phyloP scores from a whole-genome alignment of 1,139 yeast genomes.

The Geotrichum phurueaensis region DNA sequence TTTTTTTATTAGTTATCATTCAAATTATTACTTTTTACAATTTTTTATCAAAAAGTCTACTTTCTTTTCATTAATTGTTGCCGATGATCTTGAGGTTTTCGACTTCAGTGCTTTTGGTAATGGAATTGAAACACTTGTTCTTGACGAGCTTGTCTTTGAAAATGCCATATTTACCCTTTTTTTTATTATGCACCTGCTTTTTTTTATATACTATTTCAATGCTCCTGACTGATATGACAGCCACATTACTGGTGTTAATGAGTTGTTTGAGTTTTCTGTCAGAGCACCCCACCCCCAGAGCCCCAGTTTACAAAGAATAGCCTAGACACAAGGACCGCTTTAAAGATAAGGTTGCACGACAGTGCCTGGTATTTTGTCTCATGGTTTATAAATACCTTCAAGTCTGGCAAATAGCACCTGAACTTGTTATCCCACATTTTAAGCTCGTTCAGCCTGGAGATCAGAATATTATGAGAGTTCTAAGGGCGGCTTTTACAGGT shows the following conservation, averaged over 20 bases:
- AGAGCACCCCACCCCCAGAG: conserved; percentile 27
- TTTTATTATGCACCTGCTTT: conserved; percentile 63
- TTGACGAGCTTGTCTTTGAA: conserved; percentile 40
- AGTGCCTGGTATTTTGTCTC: conserved; percentile 47
- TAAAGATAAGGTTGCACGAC: conserved; percentile 50
- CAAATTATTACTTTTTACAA: background rate
- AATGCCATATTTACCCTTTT: conserved; percentile 50
- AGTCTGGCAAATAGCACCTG: conserved; percentile 57
- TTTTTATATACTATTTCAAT: conserved; percentile 63
- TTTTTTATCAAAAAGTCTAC: conserved; percentile 30
- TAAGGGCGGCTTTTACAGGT: too few species aligned
- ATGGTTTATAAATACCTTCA: conserved; percentile 43
- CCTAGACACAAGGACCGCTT: conserved; percentile 56
- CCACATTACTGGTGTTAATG: conserved; percentile 57
- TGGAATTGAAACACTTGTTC: conserved; percentile 53
- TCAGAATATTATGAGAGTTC: too few species aligned
- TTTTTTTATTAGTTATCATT: too few species aligned
- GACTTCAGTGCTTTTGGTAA: conserved; percentile 55
- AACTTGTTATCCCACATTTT: conserved; percentile 47
- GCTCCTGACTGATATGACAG: conserved; percentile 55
- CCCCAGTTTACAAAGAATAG: conserved; percentile 32
- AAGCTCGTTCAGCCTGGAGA: too few species aligned
- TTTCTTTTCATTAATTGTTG: conserved; percentile 51
- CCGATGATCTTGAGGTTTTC: conserved; percentile 59
- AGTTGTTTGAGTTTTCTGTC: conserved; percentile 48